These are phyloP conservation scores for Neotropicomus parvogracilis DNA, from an alignment of 1,284 basidiomycete species.

Conservation along the genomic window DNA sequence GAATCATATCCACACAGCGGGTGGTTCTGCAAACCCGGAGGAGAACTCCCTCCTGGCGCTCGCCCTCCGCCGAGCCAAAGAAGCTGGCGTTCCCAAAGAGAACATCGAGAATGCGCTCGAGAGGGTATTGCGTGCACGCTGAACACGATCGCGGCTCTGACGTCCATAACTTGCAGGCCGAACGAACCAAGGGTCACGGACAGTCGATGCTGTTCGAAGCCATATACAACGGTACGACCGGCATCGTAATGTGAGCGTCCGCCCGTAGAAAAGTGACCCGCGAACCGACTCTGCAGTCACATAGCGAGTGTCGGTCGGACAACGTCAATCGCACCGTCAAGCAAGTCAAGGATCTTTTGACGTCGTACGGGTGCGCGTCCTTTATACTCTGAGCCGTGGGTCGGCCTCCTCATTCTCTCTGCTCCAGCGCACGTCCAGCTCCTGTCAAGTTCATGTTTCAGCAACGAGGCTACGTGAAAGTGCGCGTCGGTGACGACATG, in stretches of 20 bases:
- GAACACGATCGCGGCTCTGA: background rate
- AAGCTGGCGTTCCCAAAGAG: constrained; percentile 70
- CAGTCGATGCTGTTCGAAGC: constrained; percentile 68
- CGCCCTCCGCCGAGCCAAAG: constrained; percentile 59
- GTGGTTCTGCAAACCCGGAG: constrained; percentile 63
- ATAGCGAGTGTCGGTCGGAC: constrained; percentile 75
- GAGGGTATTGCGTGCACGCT: constrained; percentile 43
- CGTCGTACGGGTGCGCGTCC: constrained; percentile 51
- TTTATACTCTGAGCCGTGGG: background rate
- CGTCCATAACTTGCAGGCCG: constrained; percentile 38
- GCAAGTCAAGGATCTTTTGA: constrained; percentile 60
- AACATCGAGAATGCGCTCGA: constrained; percentile 72
- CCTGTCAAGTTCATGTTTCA: constrained; percentile 78
- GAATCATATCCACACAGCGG: constrained; percentile 39
- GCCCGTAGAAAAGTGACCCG: background rate
- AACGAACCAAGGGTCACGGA: constrained; percentile 47
- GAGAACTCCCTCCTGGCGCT: constrained; percentile 61
- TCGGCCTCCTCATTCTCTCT: constrained; percentile 1
- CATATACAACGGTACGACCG: constrained; percentile 64
- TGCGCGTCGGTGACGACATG: constrained; percentile 49
- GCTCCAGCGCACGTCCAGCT: constrained; percentile 60
- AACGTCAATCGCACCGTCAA: constrained; percentile 70
- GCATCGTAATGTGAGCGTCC: constrained; percentile 68
- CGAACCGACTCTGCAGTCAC: constrained; percentile 13
- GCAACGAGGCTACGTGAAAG: constrained; percentile 60